phyloP scores from a whole-genome alignment of 1,284 basidiomycete species.

The Ganoderma sinense region DNA sequence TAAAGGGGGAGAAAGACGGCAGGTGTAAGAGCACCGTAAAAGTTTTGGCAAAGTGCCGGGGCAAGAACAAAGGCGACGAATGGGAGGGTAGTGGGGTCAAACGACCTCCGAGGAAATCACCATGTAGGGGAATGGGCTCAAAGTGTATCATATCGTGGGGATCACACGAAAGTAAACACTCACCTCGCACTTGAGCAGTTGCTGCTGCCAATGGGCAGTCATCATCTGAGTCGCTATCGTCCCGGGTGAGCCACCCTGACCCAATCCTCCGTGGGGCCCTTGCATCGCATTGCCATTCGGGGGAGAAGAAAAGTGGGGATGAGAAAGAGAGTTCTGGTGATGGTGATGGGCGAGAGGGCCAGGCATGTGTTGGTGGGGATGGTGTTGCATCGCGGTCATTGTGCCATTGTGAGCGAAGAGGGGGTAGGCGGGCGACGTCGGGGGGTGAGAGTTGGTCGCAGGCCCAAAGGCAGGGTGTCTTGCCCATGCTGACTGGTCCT shows the following conservation, averaged over 20 bases:
- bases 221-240: conserved; percentile 64
- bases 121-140: conserved; percentile 12
- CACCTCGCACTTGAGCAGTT: conserved; percentile 83
- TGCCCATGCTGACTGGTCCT: conserved; percentile 76
- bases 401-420: conserved; percentile 71
- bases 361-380: conserved; percentile 55
- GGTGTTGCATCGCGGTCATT: conserved; percentile 61
- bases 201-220: conserved; percentile 81
- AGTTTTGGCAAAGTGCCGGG: neutral
- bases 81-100: neutral
- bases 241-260: conserved; percentile 70
- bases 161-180: conserved; percentile 34
- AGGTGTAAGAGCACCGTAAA: neutral
- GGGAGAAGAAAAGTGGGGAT: conserved; percentile 71
- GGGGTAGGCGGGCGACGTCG: conserved; percentile 74
- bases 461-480: conserved; percentile 67
- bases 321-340: conserved; percentile 76
- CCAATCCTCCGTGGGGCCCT: conserved; percentile 56
- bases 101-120: neutral
- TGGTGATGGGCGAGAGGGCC: conserved; percentile 60
- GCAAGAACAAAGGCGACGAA: neutral
- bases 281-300: conserved; percentile 60
- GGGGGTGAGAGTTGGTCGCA: conserved; percentile 64
- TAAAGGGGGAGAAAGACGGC: conserved; percentile 36
- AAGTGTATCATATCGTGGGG: conserved; percentile 13